Evolutionary conservation across 192 early-diverging fungal species (phyloP), one percentile per base, ranked within the genome.

Genomic region (Backusella sp.): DNA sequence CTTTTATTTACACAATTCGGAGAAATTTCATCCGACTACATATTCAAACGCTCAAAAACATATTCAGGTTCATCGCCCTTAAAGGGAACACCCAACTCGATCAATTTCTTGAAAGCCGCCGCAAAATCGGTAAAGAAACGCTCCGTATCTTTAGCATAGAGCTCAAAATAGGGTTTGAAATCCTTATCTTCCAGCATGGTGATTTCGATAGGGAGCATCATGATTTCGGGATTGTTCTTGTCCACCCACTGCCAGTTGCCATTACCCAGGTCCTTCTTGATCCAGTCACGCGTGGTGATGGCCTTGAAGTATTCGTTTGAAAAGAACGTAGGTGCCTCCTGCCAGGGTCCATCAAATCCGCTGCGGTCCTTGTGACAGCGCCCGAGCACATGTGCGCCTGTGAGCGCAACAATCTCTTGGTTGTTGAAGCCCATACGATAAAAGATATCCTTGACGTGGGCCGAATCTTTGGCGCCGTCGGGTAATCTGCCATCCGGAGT

Each of bases 81-180:
- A 80, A 91, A 91, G 70, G 87, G 78, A 39, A 94, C 90, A 80
- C 96, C 97, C 39, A 97, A 86, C 82, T 97, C 95, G 66, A 93
- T 84, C 36, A 98, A 88, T 88, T 96, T 98, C 76, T 83, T 77
- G 68, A 94, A 96, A 8, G 90, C 96, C 59, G 84, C 86, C 66
- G 94, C 79, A 85, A 99, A 99, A 88, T 99, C 97, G 35, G 86
- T 87, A 88, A 95, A 98, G 91, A 95, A 99, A 70, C 86, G 83
- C 21, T 92, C 86, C 69, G 92, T 80, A 84, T 96, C 94, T 78
- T 93, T 91, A 68, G 96, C 95, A 79, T 98, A 98, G 52, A 88
- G 77, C 73, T 96, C 93, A n/a, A 93, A 90, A 77, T 89, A 91
- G 79, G 89, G 86, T 78, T 85, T 87, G 81, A 95, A 92, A 52